Percentiles rank a stretch among this genome's conserved stretches.
Evolutionary conservation across 2,329 filamentous ascomycete species (phyloP).

Genomic region (Aspergillus alliaceus): DNA sequence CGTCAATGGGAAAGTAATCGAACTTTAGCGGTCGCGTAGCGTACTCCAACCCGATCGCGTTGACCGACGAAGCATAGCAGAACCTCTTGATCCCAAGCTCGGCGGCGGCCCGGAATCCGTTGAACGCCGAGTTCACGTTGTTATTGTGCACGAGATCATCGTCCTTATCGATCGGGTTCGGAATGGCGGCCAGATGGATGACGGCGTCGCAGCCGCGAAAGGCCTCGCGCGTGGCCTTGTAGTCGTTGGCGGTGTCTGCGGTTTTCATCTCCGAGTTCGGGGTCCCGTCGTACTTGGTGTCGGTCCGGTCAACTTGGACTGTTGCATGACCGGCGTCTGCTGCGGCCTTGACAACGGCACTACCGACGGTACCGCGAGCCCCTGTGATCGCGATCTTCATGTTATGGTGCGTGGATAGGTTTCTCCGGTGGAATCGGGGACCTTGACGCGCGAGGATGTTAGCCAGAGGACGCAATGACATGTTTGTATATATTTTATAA

Average conservation of each 20-base stretch:
- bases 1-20: slow-evolving; percentile 41
- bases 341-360: slow-evolving; percentile 30
- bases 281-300: slow-evolving; percentile 28
- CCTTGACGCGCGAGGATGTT: background rate
- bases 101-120: slow-evolving; percentile 39
- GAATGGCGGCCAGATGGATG: slow-evolving; percentile 41
- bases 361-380: slow-evolving; percentile 35
- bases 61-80: slow-evolving; percentile 40
- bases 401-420: background rate
- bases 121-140: slow-evolving; percentile 41
- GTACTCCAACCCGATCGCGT: slow-evolving; percentile 41
- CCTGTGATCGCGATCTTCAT: slow-evolving; percentile 46
- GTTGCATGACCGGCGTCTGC: slow-evolving; percentile 33
- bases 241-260: slow-evolving; percentile 34
- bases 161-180: slow-evolving; percentile 33
- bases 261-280: slow-evolving; percentile 35
- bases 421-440: background rate
- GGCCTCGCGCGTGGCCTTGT: slow-evolving; percentile 30
- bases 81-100: slow-evolving; percentile 36
- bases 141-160: slow-evolving; percentile 37
- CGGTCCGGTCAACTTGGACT: slow-evolving; percentile 36
- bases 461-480: background rate
- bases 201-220: slow-evolving; percentile 39
- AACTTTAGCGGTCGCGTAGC: slow-evolving; percentile 35
- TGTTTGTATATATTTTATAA: background rate